Base-by-base conservation (phyloP, 140 eudicot species). In the Anethum foeniculum region DNA sequence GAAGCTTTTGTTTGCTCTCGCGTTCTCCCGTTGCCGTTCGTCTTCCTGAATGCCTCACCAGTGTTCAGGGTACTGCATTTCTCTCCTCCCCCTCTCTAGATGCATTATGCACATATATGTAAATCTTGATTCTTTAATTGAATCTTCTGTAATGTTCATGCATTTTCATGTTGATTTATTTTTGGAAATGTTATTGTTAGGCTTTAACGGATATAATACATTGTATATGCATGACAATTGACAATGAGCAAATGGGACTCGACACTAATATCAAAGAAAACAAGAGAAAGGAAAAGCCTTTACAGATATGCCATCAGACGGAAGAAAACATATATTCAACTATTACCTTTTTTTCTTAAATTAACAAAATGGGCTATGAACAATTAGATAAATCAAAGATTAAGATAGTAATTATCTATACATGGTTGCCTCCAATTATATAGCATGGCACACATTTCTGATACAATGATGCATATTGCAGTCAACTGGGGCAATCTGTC, bases 31-130 rank as follows among this genome's bases (percentile, higher is more conserved):
- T 89, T 85, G 90, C 90, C 83, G 88, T 85, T 74, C 86, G 90
- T 88, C 83, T 82, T 90, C 97, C 98, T 93, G 98, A 89, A 93
- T 91, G 94, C 97, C 97, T 93, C 94, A 87, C 93, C 94, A 89
- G 93, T 91, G 88, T 91, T 93, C 96, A 90, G 97, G 94, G 96
- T 88, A 73, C 52, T 21, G 34, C 5, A 19, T 34, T 48, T 47
- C 67, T 25, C 71, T 38, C 54, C 30, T n/a, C n/a, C n/a, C n/a
- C n/a, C n/a, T n/a, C n/a, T n/a, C n/a, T n/a, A n/a, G n/a, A n/a
- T n/a, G 4, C 21, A 14, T 39, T 60, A 5, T 9, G 38, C 38
- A 34, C 38, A 34, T 34, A 34, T 34, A 34, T n/a, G n/a, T n/a
- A n/a, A n/a, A n/a, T 34, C 38, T 34, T 34, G 38, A 34, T 34